A percentile compares a stretch with the other conserved stretches of the same genome.
Evolutionary conservation across 1,139 yeast species (phyloP).

Genomic region (Spathaspora sp.): DNA sequence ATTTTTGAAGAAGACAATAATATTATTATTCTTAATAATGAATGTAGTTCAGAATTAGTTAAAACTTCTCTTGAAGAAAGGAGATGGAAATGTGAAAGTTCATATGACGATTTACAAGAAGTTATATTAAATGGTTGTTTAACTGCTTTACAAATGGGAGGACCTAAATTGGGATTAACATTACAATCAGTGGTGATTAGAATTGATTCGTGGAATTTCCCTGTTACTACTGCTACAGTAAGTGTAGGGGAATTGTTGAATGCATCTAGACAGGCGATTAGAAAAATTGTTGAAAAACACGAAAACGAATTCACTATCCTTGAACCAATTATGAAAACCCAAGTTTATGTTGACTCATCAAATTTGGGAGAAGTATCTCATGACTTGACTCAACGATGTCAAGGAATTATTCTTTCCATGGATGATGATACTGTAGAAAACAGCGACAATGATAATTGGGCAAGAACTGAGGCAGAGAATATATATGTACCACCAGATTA

Average conservation of each 20-base stretch:
- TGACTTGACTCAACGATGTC: slow-evolving; percentile 66
- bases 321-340: slow-evolving; percentile 86
- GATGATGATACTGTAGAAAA: slow-evolving; percentile 55
- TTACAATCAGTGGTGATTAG: slow-evolving; percentile 61
- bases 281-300: slow-evolving; percentile 31
- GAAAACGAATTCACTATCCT: slow-evolving; percentile 50
- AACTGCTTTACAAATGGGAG: slow-evolving; percentile 79
- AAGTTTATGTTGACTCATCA: slow-evolving; percentile 66
- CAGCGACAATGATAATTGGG: slow-evolving; percentile 39
- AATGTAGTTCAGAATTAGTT: slow-evolving; percentile 29
- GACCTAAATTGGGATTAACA: slow-evolving; percentile 63
- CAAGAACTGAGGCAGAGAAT: slow-evolving; percentile 50
- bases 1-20: slow-evolving; percentile 37
- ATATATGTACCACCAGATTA: slow-evolving; percentile 62
- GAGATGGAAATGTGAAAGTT: slow-evolving; percentile 51
- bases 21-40: slow-evolving; percentile 30
- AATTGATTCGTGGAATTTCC: slow-evolving; percentile 51
- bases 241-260: slow-evolving; percentile 23
- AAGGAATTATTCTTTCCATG: slow-evolving; percentile 65
- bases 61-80: slow-evolving; percentile 29
- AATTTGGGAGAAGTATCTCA: slow-evolving; percentile 83
- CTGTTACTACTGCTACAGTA: slow-evolving; percentile 37
- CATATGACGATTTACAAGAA: slow-evolving; percentile 52
- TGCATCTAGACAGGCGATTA: slow-evolving; percentile 30
- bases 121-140: slow-evolving; percentile 58